Base-by-base conservation (phyloP, 768 basidiomycete species). In the Suillus americanus region DNA sequence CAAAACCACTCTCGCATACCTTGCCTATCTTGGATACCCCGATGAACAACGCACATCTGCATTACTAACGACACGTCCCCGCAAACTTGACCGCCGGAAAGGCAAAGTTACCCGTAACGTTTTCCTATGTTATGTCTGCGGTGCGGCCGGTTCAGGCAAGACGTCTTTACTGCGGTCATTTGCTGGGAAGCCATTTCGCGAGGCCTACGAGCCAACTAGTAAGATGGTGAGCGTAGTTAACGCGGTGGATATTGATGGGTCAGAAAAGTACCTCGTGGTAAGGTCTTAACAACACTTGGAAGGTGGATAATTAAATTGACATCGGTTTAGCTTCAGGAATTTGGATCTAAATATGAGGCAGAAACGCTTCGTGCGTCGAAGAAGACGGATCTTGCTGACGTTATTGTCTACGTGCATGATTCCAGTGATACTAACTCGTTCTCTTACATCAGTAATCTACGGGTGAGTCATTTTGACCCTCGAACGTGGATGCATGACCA, bases 401-500 rank as follows among this genome's bases (percentile, higher is more conserved):
- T 98, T 48, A 92, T 98, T 66, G 85, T 96, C 67, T 98, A 97
- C 74, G 95, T 98, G 38, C 89, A 98, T 72, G 97, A 99, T 78
- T 98, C 96, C 55, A 95, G 94, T 73, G 97, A 99, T 74, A 98
- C 97, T 46, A 99, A 99, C 78, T 97, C 95, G 12, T 99, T 99
- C 76, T 96, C 94, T 55, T 97, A 99, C 78, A 95, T 99, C 75
- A 96, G 94, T 70, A 97, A 97, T 79, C 80, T 98, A 71, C 86
- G 97, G 75, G 95, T 97, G 74, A 64, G 86, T 78, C 50, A 37
- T 70, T 48, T 62, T 45, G 16, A 50, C 59, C 23, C 13, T 60
- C n/a, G 20, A 40, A 41, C 28, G 37, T 60, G 30, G 28, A 25
- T 63, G 64, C 70, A 10, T 73, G 69, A 70, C 64, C 38, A 56